Evolutionary conservation across 768 basidiomycete genomes (phyloP), one percentile per base, ranked within the genome.

Genomic region (Amanita rubescens): DNA sequence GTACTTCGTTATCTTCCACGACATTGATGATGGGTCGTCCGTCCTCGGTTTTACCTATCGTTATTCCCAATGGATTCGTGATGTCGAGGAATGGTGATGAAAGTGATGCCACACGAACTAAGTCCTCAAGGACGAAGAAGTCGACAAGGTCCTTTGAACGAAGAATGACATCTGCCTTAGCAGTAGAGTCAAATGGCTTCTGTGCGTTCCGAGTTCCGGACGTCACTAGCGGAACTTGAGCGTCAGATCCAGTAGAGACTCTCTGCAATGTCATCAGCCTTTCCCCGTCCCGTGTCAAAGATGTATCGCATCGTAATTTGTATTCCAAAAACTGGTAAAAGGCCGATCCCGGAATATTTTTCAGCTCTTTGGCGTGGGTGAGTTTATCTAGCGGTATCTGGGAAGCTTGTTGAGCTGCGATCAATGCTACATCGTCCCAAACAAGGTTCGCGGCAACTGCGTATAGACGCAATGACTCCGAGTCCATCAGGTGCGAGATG

Each of bases 21-120:
- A 65, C 30, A 5, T 33, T 42, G 52, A 54, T 58, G 42, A 49
- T 34, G 10, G 37, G 51, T 25, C 19, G 39, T 43, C 41, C 54
- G 20, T 53, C 27, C 19, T 34, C 47, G n/a, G 25, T n/a, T 0
- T 39, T 24, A 9, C 32, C 19, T 53, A 44, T 17, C 42, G 41
- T 5, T 52, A 37, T 24, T 44, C 30, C 7, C 60, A 59, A 15
- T 63, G 59, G 35, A 32, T 68, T 59, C 68, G 69, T 71, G 39
- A 49, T 58, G 22, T 49, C 51, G 27, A 8, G 27, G 8, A 8
- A 30, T 30, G 27, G 8, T 30, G 27, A 30, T 15, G 67, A 47
- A 3, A 64, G 62, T 1, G 72, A 72, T 5, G 62, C 59, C 9
- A 65, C 34, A 8, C 65, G 57, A 3, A 73, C 57, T 1, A 71